Conservation (phyloP, 2,329 filamentous ascomycete genomes). For the Clonostachys solani region DNA sequence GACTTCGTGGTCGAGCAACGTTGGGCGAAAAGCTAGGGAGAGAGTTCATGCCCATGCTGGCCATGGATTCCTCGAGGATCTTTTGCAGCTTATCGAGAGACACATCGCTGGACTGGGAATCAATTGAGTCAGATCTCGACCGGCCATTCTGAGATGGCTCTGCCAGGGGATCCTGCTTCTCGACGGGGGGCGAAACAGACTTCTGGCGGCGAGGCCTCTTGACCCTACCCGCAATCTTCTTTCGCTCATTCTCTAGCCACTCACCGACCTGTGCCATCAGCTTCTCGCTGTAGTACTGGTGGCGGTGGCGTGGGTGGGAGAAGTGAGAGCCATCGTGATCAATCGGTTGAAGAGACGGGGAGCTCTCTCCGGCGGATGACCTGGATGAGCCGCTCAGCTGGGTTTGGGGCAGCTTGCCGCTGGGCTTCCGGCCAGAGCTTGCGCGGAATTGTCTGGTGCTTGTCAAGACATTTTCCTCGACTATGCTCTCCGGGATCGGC, state of each 20-base stretch:
- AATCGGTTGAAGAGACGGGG: conserved; percentile 14
- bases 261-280: conserved; percentile 71
- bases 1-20: conserved; percentile 33
- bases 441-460: conserved; percentile 23
- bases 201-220: conserved; percentile 34
- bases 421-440: conserved; percentile 23
- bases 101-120: conserved; percentile 63
- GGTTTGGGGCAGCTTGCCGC: conserved; percentile 18
- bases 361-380: conserved; percentile 33
- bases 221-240: conserved; percentile 50
- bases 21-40: conserved; percentile 25
- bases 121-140: conserved; percentile 48
- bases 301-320: conserved; percentile 13
- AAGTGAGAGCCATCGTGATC: conserved; percentile 15
- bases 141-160: background rate
- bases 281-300: conserved; percentile 42
- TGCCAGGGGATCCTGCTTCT: conserved; percentile 9
- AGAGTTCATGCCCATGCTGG: conserved; percentile 39
- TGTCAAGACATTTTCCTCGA: conserved; percentile 21
- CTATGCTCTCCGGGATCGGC: conserved; percentile 27
- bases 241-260: conserved; percentile 80
- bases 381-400: conserved; percentile 32
- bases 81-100: conserved; percentile 78
- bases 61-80: conserved; percentile 69
- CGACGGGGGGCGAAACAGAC: conserved; percentile 28